Conservation (phyloP, 2,329 filamentous ascomycete species). For the Sclerotinia spermophila region DNA sequence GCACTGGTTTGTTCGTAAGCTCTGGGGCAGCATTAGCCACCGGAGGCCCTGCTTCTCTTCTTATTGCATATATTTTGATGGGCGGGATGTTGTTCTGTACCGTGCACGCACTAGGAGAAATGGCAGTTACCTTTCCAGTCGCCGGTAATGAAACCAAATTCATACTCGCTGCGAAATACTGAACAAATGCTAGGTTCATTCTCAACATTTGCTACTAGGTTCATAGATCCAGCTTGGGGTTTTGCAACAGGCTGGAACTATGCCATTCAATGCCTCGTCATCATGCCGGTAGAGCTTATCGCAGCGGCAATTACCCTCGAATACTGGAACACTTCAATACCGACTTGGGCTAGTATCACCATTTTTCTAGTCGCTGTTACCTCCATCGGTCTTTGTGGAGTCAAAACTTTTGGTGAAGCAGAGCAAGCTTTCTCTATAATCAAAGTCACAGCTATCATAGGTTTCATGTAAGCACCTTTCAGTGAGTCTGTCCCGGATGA, state of each 20-base stretch:
- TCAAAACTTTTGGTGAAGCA: conserved; percentile 84
- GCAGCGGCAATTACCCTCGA: conserved; percentile 78
- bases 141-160: conserved; percentile 51
- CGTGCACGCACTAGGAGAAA: conserved; percentile 85
- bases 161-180: background rate
- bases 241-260: conserved; percentile 97
- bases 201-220: conserved; percentile 84
- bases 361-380: conserved; percentile 76
- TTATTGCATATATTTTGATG: conserved; percentile 76
- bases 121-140: conserved; percentile 89
- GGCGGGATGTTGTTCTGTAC: conserved; percentile 88
- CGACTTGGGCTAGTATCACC: conserved; percentile 77
- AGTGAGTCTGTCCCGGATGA: background rate
- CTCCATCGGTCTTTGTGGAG: conserved; percentile 79
- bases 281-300: conserved; percentile 81
- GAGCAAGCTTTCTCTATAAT: conserved; percentile 85
- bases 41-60: conserved; percentile 73
- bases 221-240: conserved; percentile 92
- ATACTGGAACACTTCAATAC: conserved; percentile 74
- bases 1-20: conserved; percentile 82
- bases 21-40: conserved; percentile 67
- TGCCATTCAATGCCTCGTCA: conserved; percentile 79
- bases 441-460: conserved; percentile 83
- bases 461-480: conserved; percentile 67
- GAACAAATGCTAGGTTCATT: conserved; percentile 55